Conservation (phyloP, 345 rosid species). For the Hibiscus syriacus region DNA sequence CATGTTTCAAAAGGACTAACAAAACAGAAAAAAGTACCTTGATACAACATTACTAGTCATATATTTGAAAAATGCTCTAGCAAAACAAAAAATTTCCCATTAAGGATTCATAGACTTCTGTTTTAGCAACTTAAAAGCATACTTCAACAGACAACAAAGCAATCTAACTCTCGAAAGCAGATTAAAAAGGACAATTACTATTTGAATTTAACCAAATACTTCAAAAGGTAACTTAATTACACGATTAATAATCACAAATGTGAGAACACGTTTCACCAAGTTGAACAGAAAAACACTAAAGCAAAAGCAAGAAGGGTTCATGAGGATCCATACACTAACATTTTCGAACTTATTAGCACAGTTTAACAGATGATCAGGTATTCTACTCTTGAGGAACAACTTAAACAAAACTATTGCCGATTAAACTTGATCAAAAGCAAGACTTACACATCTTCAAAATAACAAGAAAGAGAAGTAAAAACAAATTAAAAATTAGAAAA, state of each 20-base stretch:
- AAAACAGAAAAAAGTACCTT: too few relatives aligned
- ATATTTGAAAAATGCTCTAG: too few relatives aligned
- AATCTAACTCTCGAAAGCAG: background rate
- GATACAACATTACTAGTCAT: too few relatives aligned
- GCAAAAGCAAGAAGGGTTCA: background rate
- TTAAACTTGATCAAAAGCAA: background rate
- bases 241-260: background rate
- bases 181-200: background rate
- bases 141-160: background rate
- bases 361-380: background rate
- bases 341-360: background rate
- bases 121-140: background rate
- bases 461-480: background rate
- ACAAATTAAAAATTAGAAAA: background rate
- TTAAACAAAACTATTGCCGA: background rate
- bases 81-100: background rate
- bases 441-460: background rate
- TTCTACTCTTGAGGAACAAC: background rate
- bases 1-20: too few relatives aligned
- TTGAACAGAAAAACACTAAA: background rate
- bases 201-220: background rate
- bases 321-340: background rate
- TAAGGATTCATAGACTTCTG: background rate
- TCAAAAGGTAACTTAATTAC: background rate
- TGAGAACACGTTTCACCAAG: background rate